Percentiles rank a stretch among this genome's conserved stretches.
Evolutionary conservation across 192 early-diverging fungal genomes (phyloP).

Genomic region (Coemansia sp.): DNA sequence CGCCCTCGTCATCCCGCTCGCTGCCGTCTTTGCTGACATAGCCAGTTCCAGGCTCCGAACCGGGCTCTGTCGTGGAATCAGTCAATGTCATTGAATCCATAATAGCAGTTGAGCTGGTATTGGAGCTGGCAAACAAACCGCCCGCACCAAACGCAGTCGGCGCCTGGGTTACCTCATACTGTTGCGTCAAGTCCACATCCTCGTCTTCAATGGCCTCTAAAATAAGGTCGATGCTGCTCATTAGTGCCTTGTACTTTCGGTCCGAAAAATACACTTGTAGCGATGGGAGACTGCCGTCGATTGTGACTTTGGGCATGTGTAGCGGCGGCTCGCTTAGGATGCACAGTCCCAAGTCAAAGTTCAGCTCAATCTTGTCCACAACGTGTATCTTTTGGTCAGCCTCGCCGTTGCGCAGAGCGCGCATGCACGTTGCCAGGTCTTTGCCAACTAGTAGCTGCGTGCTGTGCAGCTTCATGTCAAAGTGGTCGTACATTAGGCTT

Average conservation of each 20-base stretch:
- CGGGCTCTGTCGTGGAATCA: background rate
- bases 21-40: background rate
- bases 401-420: conserved; percentile 57
- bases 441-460: conserved; percentile 83
- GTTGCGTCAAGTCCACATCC: conserved; percentile 47
- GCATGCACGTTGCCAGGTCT: conserved; percentile 70
- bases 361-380: conserved; percentile 84
- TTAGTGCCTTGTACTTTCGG: conserved; percentile 87
- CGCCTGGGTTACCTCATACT: conserved; percentile 34
- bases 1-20: conserved; percentile 13
- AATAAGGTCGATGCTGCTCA: conserved; percentile 76
- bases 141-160: conserved; percentile 48
- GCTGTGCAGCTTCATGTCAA: conserved; percentile 73
- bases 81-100: conserved; percentile 4
- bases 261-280: conserved; percentile 91
- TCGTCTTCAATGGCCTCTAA: conserved; percentile 52
- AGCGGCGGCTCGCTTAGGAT: conserved; percentile 77
- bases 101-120: background rate
- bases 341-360: conserved; percentile 78
- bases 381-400: conserved; percentile 68
- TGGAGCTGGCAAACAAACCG: conserved; percentile 21
- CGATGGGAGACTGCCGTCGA: conserved; percentile 79
- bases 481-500: conserved; percentile 87
- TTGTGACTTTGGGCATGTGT: conserved; percentile 67
- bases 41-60: background rate